phyloP scores from a whole-genome alignment of 352 stramenopile genomes.

The Phytophthora palmivora region DNA sequence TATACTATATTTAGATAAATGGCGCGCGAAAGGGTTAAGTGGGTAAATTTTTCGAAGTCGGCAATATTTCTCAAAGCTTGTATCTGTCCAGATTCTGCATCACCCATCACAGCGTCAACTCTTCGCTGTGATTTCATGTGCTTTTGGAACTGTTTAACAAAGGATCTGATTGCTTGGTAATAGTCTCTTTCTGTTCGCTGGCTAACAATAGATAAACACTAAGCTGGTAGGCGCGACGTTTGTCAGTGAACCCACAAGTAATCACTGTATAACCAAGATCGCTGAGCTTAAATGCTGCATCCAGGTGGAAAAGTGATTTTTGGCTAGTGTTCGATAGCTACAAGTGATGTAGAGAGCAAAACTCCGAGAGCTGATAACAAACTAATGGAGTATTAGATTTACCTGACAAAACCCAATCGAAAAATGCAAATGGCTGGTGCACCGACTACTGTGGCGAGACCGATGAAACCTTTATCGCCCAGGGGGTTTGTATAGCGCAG shows the following conservation, averaged over 20 bases:
- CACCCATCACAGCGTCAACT: conserved; percentile 2
- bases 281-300: conserved; percentile 5
- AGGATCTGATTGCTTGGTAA: background rate
- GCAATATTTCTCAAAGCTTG: background rate
- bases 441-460: too few species aligned
- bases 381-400: too few species aligned
- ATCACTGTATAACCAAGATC: conserved; percentile 12
- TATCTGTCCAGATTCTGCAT: conserved; percentile 5
- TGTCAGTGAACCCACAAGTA: conserved; percentile 9
- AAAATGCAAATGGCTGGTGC: too few species aligned
- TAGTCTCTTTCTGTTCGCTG: conserved; percentile 2
- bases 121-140: background rate
- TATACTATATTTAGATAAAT: too few species aligned
- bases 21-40: too few species aligned
- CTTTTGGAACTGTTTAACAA: background rate
- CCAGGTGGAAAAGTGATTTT: conserved; percentile 2
- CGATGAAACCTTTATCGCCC: too few species aligned
- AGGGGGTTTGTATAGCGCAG: too few species aligned
- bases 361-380: too few species aligned
- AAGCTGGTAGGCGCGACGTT: background rate
- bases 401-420: too few species aligned
- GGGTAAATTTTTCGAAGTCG: background rate
- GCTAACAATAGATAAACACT: conserved; percentile 7
- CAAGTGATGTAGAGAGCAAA: too few species aligned
- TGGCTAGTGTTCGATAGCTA: too few species aligned